Conservation (phyloP, 2,329 filamentous ascomycete genomes). For the Penicillium sp. region DNA sequence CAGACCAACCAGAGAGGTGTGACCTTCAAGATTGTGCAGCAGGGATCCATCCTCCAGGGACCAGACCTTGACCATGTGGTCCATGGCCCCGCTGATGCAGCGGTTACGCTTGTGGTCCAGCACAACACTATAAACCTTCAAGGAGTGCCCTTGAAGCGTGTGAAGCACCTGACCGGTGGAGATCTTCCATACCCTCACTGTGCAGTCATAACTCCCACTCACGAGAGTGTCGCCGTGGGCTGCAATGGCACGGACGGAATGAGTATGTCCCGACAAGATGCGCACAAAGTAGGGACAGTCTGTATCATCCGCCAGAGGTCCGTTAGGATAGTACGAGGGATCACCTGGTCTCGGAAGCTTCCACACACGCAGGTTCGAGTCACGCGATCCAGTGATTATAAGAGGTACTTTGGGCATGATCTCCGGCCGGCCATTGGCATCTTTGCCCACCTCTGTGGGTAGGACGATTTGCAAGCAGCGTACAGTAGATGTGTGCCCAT, state of each 20-base stretch:
- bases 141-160: constrained; percentile 78
- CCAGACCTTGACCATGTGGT: constrained; percentile 97
- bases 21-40: constrained; percentile 87
- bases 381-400: constrained; percentile 95
- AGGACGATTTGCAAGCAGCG: constrained; percentile 93
- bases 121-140: constrained; percentile 97
- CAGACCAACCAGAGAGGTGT: constrained; percentile 87
- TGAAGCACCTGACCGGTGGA: constrained; percentile 89
- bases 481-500: constrained; percentile 96
- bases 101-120: constrained; percentile 87
- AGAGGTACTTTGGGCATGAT: constrained; percentile 93
- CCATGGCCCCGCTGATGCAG: constrained; percentile 98
- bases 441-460: constrained; percentile 74
- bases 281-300: constrained; percentile 96
- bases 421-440: constrained; percentile 70
- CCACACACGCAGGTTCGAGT: constrained; percentile 94
- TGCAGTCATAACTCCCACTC: constrained; percentile 94
- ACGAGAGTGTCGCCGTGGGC: constrained; percentile 95
- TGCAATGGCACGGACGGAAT: constrained; percentile 94
- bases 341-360: constrained; percentile 81
- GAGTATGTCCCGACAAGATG: constrained; percentile 79
- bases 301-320: constrained; percentile 68
- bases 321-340: constrained; percentile 74
- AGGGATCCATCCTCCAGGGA: constrained; percentile 83
- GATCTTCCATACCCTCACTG: constrained; percentile 94